These are phyloP conservation scores for Raffaelea deltoideospora DNA, from an alignment of 2,329 filamentous ascomycete species.

Conservation along the genomic window DNA sequence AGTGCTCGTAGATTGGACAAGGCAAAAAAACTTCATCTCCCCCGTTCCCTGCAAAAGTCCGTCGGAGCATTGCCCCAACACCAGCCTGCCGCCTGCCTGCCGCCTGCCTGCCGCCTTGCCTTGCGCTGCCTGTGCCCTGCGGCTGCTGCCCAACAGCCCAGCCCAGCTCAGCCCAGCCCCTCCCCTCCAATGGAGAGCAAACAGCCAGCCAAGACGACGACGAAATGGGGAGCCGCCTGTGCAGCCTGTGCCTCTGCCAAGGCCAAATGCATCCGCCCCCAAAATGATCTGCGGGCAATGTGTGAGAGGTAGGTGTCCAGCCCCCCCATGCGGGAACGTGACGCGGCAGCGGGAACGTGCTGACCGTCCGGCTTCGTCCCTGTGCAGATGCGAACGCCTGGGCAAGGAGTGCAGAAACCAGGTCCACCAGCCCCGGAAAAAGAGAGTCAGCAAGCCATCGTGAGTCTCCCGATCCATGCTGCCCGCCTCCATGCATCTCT, in stretches of 20 bases:
- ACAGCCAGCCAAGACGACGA: constrained; percentile 14
- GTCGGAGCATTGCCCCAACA: too few species aligned
- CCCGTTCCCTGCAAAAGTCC: not conserved
- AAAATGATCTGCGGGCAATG: constrained; percentile 20
- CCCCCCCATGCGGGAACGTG: too few species aligned
- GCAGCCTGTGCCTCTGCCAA: constrained; percentile 32
- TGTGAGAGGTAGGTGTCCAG: constrained; percentile 26
- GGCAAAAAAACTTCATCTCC: too few species aligned
- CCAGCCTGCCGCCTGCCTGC: too few species aligned
- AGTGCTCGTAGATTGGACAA: too few species aligned
- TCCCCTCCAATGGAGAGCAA: too few species aligned
- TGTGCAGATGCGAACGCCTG: constrained; percentile 28
- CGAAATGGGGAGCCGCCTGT: constrained; percentile 34
- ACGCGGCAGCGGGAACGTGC: not conserved
- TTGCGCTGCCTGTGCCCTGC: too few species aligned
- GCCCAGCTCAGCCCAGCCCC: too few species aligned
- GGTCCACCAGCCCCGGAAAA: constrained; percentile 33
- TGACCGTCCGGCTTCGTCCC: not conserved
- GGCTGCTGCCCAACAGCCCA: too few species aligned
- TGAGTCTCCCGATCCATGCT: too few species aligned
- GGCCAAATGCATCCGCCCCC: constrained; percentile 32
- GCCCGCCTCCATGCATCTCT: not conserved
- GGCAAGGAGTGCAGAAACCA: constrained; percentile 31
- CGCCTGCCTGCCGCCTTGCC: too few species aligned
- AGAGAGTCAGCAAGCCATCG: constrained; percentile 34